These are phyloP conservation scores for Larix kaempferi DNA, from an alignment of 75 land plant genomes.

Conservation along the genomic window DNA sequence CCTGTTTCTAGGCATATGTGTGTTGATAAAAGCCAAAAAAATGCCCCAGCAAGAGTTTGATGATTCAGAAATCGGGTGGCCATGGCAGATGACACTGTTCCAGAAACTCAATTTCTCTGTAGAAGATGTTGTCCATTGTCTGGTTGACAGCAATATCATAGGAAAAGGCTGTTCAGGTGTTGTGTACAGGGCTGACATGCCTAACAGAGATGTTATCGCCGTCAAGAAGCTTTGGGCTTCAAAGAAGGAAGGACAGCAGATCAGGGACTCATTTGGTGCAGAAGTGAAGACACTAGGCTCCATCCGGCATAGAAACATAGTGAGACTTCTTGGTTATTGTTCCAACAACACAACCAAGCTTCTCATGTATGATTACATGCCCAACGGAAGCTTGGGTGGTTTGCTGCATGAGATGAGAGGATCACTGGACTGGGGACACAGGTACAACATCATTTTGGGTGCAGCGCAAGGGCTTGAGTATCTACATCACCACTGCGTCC, in stretches of 20 bases:
- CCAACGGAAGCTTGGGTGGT: conserved; percentile 66
- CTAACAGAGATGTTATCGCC: conserved; percentile 48
- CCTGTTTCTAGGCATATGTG: neutral
- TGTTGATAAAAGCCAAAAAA: conserved; percentile 5
- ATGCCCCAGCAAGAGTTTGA: neutral
- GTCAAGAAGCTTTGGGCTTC: conserved; percentile 70
- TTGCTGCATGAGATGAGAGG: conserved; percentile 54
- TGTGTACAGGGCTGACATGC: conserved; percentile 56
- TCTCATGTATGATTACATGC: conserved; percentile 84
- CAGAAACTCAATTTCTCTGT: conserved; percentile 65
- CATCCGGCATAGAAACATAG: conserved; percentile 82
- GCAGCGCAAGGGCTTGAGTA: conserved; percentile 86
- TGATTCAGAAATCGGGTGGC: conserved; percentile 50
- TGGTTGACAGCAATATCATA: conserved; percentile 56
- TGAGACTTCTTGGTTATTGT: conserved; percentile 74
- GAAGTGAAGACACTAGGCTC: conserved; percentile 72
- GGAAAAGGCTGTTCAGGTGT: conserved; percentile 74
- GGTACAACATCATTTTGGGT: conserved; percentile 74
- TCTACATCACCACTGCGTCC: conserved; percentile 80
- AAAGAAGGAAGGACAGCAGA: conserved; percentile 30
- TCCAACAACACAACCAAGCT: conserved; percentile 58
- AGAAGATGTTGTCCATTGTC: conserved; percentile 43
- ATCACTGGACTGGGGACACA: conserved; percentile 66
- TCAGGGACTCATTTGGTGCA: conserved; percentile 47
- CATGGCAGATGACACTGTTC: conserved; percentile 84